These are phyloP conservation scores for Grifola frondosa DNA, from an alignment of 1,284 basidiomycete species.

Conservation along the genomic window DNA sequence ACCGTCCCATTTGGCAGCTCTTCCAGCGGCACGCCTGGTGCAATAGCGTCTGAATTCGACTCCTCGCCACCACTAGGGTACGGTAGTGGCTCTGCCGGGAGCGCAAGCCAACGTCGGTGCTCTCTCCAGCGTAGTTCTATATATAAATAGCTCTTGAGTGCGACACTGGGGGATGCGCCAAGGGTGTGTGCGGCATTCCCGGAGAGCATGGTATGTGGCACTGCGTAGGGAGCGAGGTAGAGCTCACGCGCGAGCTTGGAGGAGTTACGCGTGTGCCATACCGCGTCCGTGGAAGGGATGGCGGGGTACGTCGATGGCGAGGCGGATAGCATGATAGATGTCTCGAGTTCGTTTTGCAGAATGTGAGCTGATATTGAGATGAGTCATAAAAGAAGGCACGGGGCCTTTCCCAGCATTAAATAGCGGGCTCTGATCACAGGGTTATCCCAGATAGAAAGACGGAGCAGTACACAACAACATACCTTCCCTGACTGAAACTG, in stretches of 20 bases:
- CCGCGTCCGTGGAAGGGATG: constrained; percentile 61
- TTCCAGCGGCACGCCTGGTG: constrained; percentile 52
- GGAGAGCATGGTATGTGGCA: constrained; percentile 69
- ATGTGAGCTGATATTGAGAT: background rate
- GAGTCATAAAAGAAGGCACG: no score
- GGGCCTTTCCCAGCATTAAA: constrained; percentile 80
- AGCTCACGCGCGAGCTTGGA: constrained; percentile 65
- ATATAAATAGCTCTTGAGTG: constrained; percentile 68
- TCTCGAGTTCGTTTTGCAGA: constrained; percentile 72
- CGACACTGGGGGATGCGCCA: constrained; percentile 50
- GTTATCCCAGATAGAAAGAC: background rate
- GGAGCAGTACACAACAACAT: constrained; percentile 6
- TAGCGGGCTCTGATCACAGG: constrained; percentile 55
- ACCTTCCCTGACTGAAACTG: constrained; percentile 74
- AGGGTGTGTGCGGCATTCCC: constrained; percentile 60
- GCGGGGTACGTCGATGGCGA: constrained; percentile 62
- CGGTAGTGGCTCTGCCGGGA: constrained; percentile 60
- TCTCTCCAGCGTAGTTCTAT: constrained; percentile 71
- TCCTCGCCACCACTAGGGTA: constrained; percentile 23
- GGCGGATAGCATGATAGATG: constrained; percentile 74
- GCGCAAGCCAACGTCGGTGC: constrained; percentile 64
- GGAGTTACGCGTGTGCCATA: constrained; percentile 65
- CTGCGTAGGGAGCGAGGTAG: constrained; percentile 62
- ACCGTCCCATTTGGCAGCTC: constrained; percentile 73
- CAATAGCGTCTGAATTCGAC: constrained; percentile 17